Base-by-base conservation (phyloP, 2,329 filamentous ascomycete genomes). In the Alternaria novae-zelandiae region DNA sequence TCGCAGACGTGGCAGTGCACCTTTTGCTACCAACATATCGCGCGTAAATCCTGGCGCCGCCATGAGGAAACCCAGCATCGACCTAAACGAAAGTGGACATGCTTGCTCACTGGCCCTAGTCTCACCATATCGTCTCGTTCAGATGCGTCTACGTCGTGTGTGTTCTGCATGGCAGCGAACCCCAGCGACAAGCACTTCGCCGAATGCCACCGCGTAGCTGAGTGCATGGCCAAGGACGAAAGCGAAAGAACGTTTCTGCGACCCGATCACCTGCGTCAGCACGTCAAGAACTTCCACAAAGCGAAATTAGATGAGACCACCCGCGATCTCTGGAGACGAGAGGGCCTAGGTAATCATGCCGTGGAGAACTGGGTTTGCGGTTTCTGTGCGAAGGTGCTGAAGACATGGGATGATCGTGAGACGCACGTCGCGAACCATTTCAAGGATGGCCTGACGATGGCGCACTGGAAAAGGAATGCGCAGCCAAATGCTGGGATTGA, bases 11-110 rank as follows among this genome's bases (percentile, higher is more conserved):
- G 76, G 76, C 75, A 78, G 50, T 79, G 77, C 49, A 79, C 77
- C 11, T 79, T 79, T 53, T 79, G 77, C 50, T 64, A 57, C 11
- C 65, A 66, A 20, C 60, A 59, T 2, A 61, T 79, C 3, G 71
- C 73, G 15, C 72, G 75, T 2, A 79, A 79, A 45, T 78, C 77
- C 15, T 79, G 77, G 77, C 72, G 76, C 15, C 75, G 77, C 15
- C 77, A 79, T 54, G 77, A 79, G 53, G 77, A 79, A 46, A 79
- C 77, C 8, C 76, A 79, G 53, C 77, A 79, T 32, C 70, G 73
- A 9, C 74, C 74, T 6, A 76, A 76, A 30, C 57, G 72, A 9
- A 71, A 75, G 44, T 79, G 76, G 76, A 79, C 74, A 5, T 79
- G 77, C 54, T 71, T 79, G 59, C 69, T 72, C 8, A 65, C 64